These are phyloP conservation scores for Xylariaceae sp. DNA, from an alignment of 2,329 filamentous ascomycete species.

Conservation along the genomic window DNA sequence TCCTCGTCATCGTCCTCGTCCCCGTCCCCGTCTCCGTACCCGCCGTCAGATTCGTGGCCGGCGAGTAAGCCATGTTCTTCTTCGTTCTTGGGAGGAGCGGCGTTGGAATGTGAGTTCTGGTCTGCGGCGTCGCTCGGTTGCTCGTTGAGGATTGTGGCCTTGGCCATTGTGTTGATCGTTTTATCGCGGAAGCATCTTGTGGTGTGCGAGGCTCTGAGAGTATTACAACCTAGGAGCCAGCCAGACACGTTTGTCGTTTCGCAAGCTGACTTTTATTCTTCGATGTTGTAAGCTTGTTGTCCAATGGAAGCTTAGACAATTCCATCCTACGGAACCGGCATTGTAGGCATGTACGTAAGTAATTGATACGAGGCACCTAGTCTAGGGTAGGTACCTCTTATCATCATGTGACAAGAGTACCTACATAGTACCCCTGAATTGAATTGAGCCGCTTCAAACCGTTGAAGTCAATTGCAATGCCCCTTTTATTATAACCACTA, in stretches of 20 bases:
- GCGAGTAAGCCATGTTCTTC: constrained; percentile 50
- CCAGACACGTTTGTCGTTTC: background rate
- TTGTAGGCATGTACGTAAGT: background rate
- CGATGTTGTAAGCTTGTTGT: constrained; percentile 16
- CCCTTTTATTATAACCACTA: background rate
- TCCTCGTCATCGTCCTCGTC: constrained; percentile 29
- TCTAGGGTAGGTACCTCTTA: constrained; percentile 28
- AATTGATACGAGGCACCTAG: too few species aligned
- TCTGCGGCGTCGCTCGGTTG: constrained; percentile 29
- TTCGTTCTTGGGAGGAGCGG: constrained; percentile 41
- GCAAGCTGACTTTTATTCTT: constrained; percentile 11
- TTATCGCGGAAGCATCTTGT: constrained; percentile 50
- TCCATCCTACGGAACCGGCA: constrained; percentile 10
- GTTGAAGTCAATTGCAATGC: too few species aligned
- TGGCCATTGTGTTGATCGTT: constrained; percentile 51
- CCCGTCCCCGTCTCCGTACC: too few species aligned
- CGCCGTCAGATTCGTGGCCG: constrained; percentile 38
- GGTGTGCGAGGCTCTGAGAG: constrained; percentile 25
- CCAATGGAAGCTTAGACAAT: constrained; percentile 3
- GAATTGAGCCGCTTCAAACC: constrained; percentile 4
- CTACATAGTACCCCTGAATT: too few species aligned
- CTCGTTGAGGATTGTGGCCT: constrained; percentile 46
- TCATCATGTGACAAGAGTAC: constrained; percentile 31
- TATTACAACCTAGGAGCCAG: constrained; percentile 8
- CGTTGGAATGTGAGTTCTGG: constrained; percentile 23